Evolutionary conservation across 352 stramenopile genomes (phyloP), one percentile per base, ranked within the genome.

Genomic region (Phytophthora citricola): DNA sequence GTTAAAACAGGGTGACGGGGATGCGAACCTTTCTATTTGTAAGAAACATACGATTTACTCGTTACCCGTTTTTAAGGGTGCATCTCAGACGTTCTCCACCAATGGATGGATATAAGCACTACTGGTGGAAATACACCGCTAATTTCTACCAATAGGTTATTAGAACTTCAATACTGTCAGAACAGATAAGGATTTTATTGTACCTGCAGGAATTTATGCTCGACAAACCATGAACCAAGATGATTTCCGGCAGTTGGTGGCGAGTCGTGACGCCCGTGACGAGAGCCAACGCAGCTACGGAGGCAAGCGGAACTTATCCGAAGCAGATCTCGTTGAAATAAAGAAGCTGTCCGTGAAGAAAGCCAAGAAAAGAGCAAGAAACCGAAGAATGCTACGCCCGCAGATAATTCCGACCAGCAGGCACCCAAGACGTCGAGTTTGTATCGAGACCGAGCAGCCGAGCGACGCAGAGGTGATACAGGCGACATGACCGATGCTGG

Each of bases 371-470:
- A 84, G 48, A 14, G 34, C 45, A 88, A 87, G 69, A 79, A 84
- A 31, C 62, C 71, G 7, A 66, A 58, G 63, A 69, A 67, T 55
- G 68, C 67, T 29, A 45, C 26, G 9, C 32, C 14, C 8, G 10
- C 24, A 10, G 52, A 66, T 9, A 63, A 56, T 2, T n/a, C 26
- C 5, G 45, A 58, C 11, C 29, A 14, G 43, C 49, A 1, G 20
- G 29, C 14, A 17, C 5, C 12, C 36, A 51, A 58, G 52, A 47
- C 36, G 31, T 34, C 39, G 24, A 58, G 20, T 46, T 49, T 63
- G 51, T 94, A 92, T 41, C 73, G 86, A 44, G 86, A 92, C 39
- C 86, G 86, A 32, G 86, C 86, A 5, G 83, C 83, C 2, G 86
- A 94, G 66, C 75, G 84, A 10, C 78, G 86, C 7, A 63, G 63